These are phyloP conservation scores for Paulownia fortunei DNA, from an alignment of 257 asterid genomes.

Conservation along the genomic window DNA sequence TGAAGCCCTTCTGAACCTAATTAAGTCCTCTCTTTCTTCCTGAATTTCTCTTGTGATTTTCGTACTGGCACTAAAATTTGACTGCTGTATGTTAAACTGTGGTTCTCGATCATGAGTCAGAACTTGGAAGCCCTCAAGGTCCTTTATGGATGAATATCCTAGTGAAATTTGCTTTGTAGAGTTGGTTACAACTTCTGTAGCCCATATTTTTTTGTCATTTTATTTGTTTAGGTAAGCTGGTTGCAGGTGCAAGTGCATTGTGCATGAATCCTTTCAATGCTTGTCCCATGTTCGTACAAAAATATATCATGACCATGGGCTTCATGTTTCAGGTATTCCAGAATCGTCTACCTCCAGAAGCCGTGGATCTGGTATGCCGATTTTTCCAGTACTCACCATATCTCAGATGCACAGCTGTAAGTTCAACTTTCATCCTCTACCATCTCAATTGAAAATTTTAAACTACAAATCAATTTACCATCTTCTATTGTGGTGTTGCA, in stretches of 20 bases:
- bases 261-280: slow-evolving; percentile 26
- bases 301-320: slow-evolving; percentile 7
- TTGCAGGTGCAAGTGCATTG: slow-evolving; percentile 16
- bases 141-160: background rate
- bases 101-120: background rate
- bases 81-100: background rate
- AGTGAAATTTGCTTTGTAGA: background rate
- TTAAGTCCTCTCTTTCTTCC: slow-evolving; percentile 1
- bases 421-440: slow-evolving; percentile 43
- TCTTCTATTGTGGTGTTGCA: slow-evolving; percentile 40
- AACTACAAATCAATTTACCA: slow-evolving; percentile 12
- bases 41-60: background rate
- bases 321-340: slow-evolving; percentile 77
- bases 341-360: slow-evolving; percentile 97
- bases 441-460: slow-evolving; percentile 17
- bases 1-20: slow-evolving; percentile 2
- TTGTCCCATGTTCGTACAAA: background rate
- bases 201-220: background rate
- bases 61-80: background rate
- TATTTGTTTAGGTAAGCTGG: slow-evolving; percentile 24
- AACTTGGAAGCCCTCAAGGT: background rate
- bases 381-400: slow-evolving; percentile 97
- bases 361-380: slow-evolving; percentile 91
- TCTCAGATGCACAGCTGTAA: slow-evolving; percentile 98
- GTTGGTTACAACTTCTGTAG: background rate